These are phyloP conservation scores for Anethum foeniculum DNA, from an alignment of 140 eudicot species.

Conservation along the genomic window DNA sequence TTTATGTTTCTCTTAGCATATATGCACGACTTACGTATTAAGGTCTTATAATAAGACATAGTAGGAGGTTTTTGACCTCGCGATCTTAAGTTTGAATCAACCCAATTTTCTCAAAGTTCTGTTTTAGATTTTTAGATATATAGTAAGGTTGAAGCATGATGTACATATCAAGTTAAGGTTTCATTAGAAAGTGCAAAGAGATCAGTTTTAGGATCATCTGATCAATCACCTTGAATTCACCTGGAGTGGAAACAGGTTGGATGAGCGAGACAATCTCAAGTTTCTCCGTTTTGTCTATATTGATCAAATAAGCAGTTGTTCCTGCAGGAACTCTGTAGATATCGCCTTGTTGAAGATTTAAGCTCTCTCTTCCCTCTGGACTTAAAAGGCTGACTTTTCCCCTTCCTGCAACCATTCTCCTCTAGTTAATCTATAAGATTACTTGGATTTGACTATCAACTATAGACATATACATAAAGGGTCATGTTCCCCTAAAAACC, in stretches of 20 bases:
- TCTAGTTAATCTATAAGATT: neutral
- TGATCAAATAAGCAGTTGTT: slow-evolving; percentile 36
- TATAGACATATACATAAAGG: neutral
- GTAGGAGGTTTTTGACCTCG: neutral
- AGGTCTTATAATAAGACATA: neutral
- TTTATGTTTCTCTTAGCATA: neutral
- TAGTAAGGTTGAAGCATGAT: neutral
- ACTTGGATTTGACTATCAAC: neutral
- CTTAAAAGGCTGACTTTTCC: slow-evolving; percentile 40
- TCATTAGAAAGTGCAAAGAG: neutral
- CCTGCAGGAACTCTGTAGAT: slow-evolving; percentile 49
- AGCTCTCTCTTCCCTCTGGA: slow-evolving; percentile 33
- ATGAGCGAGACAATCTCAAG: slow-evolving; percentile 51
- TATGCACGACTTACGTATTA: neutral
- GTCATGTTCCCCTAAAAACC: neutral
- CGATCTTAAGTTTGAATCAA: neutral
- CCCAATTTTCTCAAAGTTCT: neutral
- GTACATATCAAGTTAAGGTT: neutral
- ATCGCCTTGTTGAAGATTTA: slow-evolving; percentile 53
- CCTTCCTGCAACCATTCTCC: slow-evolving; percentile 26
- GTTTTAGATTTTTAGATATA: neutral
- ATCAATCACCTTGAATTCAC: slow-evolving; percentile 43
- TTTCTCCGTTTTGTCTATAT: slow-evolving; percentile 39
- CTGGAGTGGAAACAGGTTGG: slow-evolving; percentile 47
- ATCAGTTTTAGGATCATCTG: neutral